Evolutionary conservation across 176 grass and related monocot genomes (phyloP).

Genomic region (Aegilops longissima): DNA sequence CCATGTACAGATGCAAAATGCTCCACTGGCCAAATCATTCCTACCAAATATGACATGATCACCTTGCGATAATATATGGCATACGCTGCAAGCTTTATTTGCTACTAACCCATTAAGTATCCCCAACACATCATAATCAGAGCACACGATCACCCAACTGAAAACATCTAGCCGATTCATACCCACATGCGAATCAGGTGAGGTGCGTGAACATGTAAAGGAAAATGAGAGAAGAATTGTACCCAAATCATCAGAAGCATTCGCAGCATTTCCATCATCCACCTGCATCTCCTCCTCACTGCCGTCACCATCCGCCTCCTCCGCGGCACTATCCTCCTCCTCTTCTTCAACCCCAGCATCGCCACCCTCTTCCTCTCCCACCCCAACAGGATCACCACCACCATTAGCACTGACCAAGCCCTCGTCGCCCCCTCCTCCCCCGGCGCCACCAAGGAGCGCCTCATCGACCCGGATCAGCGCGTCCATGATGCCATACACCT

Average conservation of each 20-base stretch:
- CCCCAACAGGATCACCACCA: not conserved
- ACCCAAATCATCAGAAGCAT: slow-evolving; percentile 27
- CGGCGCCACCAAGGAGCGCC: slow-evolving; percentile 36
- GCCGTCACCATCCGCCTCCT: not conserved
- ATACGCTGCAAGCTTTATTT: not conserved
- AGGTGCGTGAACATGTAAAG: not conserved
- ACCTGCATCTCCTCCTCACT: slow-evolving; percentile 1
- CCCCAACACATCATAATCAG: not conserved
- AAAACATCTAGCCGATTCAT: not conserved
- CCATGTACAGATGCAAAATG: not conserved
- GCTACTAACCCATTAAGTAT: not conserved
- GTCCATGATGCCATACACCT: slow-evolving; percentile 72
- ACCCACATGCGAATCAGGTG: not conserved
- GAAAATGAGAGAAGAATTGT: not conserved
- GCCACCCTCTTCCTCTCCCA: not conserved
- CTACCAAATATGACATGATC: not conserved
- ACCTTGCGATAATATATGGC: not conserved
- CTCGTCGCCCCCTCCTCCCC: slow-evolving; percentile 5
- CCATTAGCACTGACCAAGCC: slow-evolving; percentile 12
- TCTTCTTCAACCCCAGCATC: not conserved
- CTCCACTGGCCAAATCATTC: not conserved
- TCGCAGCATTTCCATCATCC: slow-evolving; percentile 25
- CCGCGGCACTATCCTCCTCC: not conserved
- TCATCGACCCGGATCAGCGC: slow-evolving; percentile 71
- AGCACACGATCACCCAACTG: not conserved